Evolutionary conservation across 768 basidiomycete species (phyloP), one percentile per base, ranked within the genome.

Genomic region (Amanita fuliginea): DNA sequence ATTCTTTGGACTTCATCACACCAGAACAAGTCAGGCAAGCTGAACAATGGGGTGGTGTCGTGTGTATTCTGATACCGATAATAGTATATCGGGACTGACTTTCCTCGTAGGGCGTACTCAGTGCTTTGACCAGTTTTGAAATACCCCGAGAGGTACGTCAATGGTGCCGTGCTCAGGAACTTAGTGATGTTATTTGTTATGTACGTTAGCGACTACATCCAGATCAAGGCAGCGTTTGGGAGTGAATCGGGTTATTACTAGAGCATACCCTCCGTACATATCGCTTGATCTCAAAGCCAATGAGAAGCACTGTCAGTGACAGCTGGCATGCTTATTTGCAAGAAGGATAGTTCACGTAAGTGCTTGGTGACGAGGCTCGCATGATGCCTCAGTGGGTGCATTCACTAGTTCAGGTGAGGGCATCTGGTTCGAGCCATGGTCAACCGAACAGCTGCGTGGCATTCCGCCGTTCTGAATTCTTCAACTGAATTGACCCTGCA

Each of bases 1-100:
- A 69, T 36, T 82, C 84, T 22, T 74, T 71, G 54, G 83, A 76
- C 53, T 88, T 90, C 58, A 89, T 91, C 57, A 78, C 77, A 3
- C 87, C 88, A 4, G 68, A 77, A 34, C 67, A 76, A 47, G 85
- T 87, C 24, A 63, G 62, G 7, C 67, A 68, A 49, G 58, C 81
- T 9, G 86, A 91, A 60, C 64, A 67, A 19, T 83, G 81, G 82
- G 70, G 75, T 42, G 75, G 77, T 18, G 60, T 68, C 62, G 75
- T 72, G 53, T 48, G 66, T 46, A 24, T 42, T 21, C 48, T 44
- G 33, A 34, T 46, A 45, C 39, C 28, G 53, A 30, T 42, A 37
- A 54, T 47, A 11, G 33, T 13, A 49, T 52, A 42, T 56, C 26
- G 51, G 45, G 21, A 28, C 35, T 30, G 24, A 13, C 41, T 19